phyloP scores from a whole-genome alignment of 2,329 filamentous ascomycete genomes.

The Exophiala spinifera region DNA sequence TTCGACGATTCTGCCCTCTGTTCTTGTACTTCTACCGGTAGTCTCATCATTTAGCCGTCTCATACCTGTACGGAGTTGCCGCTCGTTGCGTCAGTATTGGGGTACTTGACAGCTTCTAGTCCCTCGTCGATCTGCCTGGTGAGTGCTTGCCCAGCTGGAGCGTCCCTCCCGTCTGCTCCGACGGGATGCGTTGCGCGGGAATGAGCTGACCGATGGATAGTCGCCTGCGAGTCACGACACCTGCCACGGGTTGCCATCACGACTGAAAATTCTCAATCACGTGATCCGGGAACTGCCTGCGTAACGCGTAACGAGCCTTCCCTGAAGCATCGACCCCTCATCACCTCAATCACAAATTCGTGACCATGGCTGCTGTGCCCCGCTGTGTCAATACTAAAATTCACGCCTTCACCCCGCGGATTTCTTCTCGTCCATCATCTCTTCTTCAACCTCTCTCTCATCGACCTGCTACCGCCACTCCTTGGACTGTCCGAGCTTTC shows the following conservation, averaged over 20 bases:
- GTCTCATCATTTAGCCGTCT: neutral
- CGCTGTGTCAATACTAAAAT: constrained; percentile 25
- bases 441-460: constrained; percentile 15
- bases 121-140: neutral
- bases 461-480: constrained; percentile 8
- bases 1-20: neutral
- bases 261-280: neutral
- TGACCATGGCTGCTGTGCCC: constrained; percentile 8
- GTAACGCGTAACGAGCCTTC: too few relatives aligned
- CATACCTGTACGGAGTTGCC: neutral
- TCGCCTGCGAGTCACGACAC: too few relatives aligned
- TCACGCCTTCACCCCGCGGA: constrained; percentile 36
- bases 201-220: neutral
- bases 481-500: constrained; percentile 20
- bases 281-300: neutral
- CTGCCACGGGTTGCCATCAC: neutral
- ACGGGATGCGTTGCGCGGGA: neutral
- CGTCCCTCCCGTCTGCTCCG: neutral
- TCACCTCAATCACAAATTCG: neutral
- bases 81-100: neutral
- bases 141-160: neutral
- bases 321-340: neutral
- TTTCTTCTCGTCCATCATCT: constrained; percentile 33
- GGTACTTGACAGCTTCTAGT: neutral
- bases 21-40: neutral